Evolutionary conservation across 129 eudicot species (phyloP).

Genomic region (Flaveria robusta): DNA sequence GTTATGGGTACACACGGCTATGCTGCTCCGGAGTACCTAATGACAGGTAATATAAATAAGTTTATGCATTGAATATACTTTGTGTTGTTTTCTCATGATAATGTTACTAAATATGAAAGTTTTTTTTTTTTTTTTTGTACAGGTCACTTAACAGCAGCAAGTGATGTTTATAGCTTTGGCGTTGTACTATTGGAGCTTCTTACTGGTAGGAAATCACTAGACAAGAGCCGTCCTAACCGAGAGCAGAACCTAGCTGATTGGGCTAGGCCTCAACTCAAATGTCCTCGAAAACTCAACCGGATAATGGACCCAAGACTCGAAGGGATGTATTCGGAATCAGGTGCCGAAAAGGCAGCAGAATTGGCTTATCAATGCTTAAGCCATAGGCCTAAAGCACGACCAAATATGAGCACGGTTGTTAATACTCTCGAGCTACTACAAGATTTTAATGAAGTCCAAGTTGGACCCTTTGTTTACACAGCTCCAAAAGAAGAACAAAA

Average conservation of each 20-base stretch:
- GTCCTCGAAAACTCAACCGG: conserved; percentile 52
- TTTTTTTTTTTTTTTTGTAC: conserved; percentile 6
- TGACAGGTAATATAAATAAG: conserved; percentile 60
- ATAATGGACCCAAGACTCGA: conserved; percentile 88
- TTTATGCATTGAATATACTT: not conserved
- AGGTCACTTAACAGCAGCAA: conserved; percentile 94
- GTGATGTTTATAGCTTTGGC: conserved; percentile 91
- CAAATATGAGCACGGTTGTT: conserved; percentile 60
- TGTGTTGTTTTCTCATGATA: not conserved
- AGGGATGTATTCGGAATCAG: conserved; percentile 65
- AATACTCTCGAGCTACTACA: conserved; percentile 52
- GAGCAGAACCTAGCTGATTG: conserved; percentile 81
- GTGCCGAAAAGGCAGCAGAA: conserved; percentile 73
- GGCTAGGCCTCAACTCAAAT: conserved; percentile 67
- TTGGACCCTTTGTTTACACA: conserved; percentile 64
- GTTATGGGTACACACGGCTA: conserved; percentile 97
- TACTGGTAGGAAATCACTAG: conserved; percentile 73
- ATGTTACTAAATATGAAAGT: conserved; percentile 16
- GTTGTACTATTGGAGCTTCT: conserved; percentile 79
- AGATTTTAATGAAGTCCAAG: conserved; percentile 42
- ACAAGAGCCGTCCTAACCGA: conserved; percentile 69
- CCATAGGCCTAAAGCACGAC: conserved; percentile 70
- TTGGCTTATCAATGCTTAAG: conserved; percentile 82
- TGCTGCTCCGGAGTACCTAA: conserved; percentile 88
- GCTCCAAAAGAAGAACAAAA: conserved; percentile 42